Conservation (phyloP, 2,329 filamentous ascomycete genomes). For the Xylaria arbuscula region DNA sequence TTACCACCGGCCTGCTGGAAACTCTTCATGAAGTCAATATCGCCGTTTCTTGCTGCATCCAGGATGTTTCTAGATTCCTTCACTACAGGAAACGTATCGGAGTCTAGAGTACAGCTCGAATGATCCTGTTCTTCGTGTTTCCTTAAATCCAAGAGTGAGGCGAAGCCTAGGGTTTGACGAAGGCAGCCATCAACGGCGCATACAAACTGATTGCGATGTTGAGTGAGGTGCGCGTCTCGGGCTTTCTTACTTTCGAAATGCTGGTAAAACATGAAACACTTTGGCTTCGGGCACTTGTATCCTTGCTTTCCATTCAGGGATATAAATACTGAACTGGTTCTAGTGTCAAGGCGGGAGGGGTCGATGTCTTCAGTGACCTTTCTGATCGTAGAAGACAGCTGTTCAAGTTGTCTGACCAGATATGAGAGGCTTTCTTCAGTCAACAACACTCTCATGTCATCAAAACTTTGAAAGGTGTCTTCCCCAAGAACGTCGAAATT, state of each 20-base stretch:
- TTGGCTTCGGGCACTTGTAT: slow-evolving; percentile 13
- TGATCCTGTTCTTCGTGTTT: not conserved
- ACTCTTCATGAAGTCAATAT: not conserved
- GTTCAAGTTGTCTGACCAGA: not conserved
- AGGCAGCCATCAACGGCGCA: slow-evolving; percentile 3
- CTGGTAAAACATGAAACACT: slow-evolving; percentile 2
- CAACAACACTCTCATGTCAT: not conserved
- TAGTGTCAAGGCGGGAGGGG: no score
- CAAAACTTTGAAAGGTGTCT: not conserved
- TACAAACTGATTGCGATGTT: not conserved
- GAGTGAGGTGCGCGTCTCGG: not conserved
- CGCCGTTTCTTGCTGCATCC: not conserved
- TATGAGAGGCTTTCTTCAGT: not conserved
- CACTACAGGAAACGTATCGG: not conserved
- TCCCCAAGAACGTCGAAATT: not conserved
- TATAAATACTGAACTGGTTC: not conserved
- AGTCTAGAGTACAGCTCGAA: not conserved
- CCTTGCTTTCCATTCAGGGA: not conserved
- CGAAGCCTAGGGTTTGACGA: not conserved
- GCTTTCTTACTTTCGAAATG: not conserved
- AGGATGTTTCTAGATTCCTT: not conserved
- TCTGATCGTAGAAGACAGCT: not conserved
- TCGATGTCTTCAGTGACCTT: not conserved
- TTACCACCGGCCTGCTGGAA: not conserved
- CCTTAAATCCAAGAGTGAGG: not conserved